Evolutionary conservation across 2,329 filamentous ascomycete species (phyloP).

Genomic region (Ampelomyces quisqualis): DNA sequence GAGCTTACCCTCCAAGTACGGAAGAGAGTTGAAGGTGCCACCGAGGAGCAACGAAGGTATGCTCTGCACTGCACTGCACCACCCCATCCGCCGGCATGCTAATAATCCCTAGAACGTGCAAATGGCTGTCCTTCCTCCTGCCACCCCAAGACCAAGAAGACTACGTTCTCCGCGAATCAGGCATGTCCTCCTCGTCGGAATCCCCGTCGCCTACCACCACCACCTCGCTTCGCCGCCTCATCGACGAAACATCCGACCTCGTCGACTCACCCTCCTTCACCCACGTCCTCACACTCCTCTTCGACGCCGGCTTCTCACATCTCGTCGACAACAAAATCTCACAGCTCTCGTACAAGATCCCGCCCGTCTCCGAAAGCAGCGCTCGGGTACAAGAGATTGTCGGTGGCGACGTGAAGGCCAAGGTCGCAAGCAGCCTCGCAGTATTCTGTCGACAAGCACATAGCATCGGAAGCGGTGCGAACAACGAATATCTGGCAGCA

Average conservation of each 20-base stretch:
- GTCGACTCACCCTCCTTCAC: constrained; percentile 91
- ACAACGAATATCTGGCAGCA: constrained; percentile 56
- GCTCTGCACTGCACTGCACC: constrained; percentile 6
- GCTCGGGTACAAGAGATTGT: constrained; percentile 55
- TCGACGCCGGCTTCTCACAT: constrained; percentile 83
- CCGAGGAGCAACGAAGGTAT: constrained; percentile 62
- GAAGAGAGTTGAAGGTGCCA: constrained; percentile 77
- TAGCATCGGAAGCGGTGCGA: constrained; percentile 68
- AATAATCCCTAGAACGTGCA: constrained; percentile 48
- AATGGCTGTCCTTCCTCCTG: constrained; percentile 83
- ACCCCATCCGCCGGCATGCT: constrained; percentile 8
- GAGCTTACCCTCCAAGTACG: constrained; percentile 81
- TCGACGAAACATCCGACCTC: constrained; percentile 94
- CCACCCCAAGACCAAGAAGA: constrained; percentile 77
- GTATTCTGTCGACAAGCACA: constrained; percentile 90
- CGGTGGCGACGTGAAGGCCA: constrained; percentile 58
- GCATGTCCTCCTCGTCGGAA: constrained; percentile 58
- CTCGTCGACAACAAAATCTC: constrained; percentile 82
- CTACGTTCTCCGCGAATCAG: constrained; percentile 81
- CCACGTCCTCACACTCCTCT: constrained; percentile 79
- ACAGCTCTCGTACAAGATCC: constrained; percentile 71
- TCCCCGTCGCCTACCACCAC: constrained; percentile 45
- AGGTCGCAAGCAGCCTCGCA: constrained; percentile 86
- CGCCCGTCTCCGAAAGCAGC: constrained; percentile 45
- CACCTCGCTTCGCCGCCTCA: constrained; percentile 71